These are phyloP conservation scores for Metarhizium guizhouense DNA, from an alignment of 2,329 filamentous ascomycete genomes.

Conservation along the genomic window DNA sequence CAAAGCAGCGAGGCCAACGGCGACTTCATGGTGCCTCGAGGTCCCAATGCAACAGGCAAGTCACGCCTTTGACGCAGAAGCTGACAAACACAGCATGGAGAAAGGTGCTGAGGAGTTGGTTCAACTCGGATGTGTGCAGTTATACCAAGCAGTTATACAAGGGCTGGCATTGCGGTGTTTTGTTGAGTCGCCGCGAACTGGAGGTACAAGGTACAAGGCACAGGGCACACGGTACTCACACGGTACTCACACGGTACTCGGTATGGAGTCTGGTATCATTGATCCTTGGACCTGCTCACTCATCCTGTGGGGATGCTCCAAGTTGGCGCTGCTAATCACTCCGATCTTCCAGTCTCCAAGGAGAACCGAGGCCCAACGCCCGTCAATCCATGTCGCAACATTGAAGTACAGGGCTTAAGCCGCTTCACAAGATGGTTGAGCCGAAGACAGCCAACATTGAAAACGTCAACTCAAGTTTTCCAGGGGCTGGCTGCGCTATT, in stretches of 20 bases:
- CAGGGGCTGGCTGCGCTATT: too few relatives aligned
- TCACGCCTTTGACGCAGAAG: not conserved
- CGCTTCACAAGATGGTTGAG: not conserved
- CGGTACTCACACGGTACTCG: too few relatives aligned
- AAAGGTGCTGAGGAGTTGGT: not conserved
- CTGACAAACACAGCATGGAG: not conserved
- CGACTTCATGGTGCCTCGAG: slow-evolving; percentile 13
- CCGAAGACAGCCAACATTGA: not conserved
- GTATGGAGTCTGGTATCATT: too few relatives aligned
- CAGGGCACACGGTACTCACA: too few relatives aligned
- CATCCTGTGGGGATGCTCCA: not conserved
- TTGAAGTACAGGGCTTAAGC: not conserved
- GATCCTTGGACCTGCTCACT: too few relatives aligned
- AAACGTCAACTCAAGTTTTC: too few relatives aligned
- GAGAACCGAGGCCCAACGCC: slow-evolving; percentile 3
- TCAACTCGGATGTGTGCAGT: not conserved
- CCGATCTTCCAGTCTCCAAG: not conserved
- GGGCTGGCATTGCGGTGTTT: not conserved
- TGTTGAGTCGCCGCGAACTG: slow-evolving; percentile 3
- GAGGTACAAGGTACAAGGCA: too few relatives aligned
- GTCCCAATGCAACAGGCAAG: not conserved
- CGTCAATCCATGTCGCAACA: not conserved
- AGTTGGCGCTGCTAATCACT: too few relatives aligned
- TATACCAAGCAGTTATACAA: not conserved
- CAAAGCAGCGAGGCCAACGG: slow-evolving; percentile 54